Percentiles rank a stretch among this genome's conserved stretches.
Evolutionary conservation across 163 green algal species (phyloP).

Genomic region (Chlorella variabilis): DNA sequence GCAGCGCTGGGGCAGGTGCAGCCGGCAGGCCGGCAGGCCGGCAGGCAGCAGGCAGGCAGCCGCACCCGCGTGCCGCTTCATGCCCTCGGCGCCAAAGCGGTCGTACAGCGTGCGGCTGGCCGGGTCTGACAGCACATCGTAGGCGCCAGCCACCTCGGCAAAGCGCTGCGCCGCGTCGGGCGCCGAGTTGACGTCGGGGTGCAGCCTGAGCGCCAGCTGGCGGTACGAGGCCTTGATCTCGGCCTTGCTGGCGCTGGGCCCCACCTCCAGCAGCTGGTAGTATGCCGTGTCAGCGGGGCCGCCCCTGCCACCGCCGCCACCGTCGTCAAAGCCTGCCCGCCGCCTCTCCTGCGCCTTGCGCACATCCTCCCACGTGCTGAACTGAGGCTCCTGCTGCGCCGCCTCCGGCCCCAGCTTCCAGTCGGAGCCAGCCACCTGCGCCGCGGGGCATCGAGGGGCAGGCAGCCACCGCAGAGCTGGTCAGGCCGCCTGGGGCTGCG

Average conservation of each 20-base stretch:
- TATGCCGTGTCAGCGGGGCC: conserved; percentile 6
- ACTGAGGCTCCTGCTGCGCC: conserved; percentile 43
- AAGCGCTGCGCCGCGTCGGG: conserved; percentile 52
- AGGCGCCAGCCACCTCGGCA: conserved; percentile 53
- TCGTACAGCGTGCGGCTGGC: conserved; percentile 57
- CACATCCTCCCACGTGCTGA: conserved; percentile 56
- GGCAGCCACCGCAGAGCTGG: too few species aligned
- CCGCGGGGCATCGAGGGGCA: too few species aligned
- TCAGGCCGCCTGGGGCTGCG: too few species aligned
- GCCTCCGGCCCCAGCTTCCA: conserved; percentile 49
- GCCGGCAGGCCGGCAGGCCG: too few species aligned
- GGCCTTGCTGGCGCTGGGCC: neutral
- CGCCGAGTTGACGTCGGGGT: conserved; percentile 79
- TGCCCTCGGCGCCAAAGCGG: conserved; percentile 50
- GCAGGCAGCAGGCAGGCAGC: neutral
- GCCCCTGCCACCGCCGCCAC: neutral
- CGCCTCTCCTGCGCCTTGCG: neutral
- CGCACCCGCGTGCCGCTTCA: conserved; percentile 32
- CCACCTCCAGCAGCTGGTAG: conserved; percentile 59
- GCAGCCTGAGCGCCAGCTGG: conserved; percentile 53
- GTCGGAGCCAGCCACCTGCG: conserved; percentile 50
- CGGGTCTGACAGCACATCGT: conserved; percentile 61
- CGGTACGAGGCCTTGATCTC: conserved; percentile 53
- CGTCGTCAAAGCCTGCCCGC: neutral
- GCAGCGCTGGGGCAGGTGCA: too few species aligned